These are phyloP conservation scores for Jamesozyma jinghongensis DNA, from an alignment of 805 yeast genomes.

Conservation along the genomic window DNA sequence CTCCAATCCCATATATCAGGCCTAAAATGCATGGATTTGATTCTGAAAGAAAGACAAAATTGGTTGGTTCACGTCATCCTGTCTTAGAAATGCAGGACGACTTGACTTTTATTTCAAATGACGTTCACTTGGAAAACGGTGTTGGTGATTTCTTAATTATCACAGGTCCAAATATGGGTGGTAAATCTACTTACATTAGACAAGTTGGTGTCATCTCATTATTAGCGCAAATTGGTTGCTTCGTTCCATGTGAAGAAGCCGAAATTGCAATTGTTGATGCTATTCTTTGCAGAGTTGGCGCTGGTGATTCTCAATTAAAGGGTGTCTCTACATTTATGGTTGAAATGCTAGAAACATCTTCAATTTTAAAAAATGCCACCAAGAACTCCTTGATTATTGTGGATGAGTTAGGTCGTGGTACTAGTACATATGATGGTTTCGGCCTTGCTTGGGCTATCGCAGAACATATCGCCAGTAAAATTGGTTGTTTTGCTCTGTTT, in stretches of 20 bases:
- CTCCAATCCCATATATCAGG: slow-evolving; percentile 71
- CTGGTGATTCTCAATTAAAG: slow-evolving; percentile 94
- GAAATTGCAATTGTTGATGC: slow-evolving; percentile 83
- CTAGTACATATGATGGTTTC: slow-evolving; percentile 88
- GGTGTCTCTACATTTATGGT: slow-evolving; percentile 98
- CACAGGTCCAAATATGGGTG: slow-evolving; percentile 98
- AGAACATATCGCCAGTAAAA: slow-evolving; percentile 64
- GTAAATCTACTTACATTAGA: slow-evolving; percentile 87
- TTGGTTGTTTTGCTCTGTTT: slow-evolving; percentile 74
- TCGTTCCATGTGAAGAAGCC: slow-evolving; percentile 72
- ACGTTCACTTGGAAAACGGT: slow-evolving; percentile 54
- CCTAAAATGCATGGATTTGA: slow-evolving; percentile 56
- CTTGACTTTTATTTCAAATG: slow-evolving; percentile 83
- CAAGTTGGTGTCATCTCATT: slow-evolving; percentile 82
- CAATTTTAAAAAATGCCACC: slow-evolving; percentile 81
- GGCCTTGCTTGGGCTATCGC: slow-evolving; percentile 97
- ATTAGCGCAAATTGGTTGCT: slow-evolving; percentile 85
- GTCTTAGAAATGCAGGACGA: slow-evolving; percentile 90
- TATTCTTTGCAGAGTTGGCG: slow-evolving; percentile 93
- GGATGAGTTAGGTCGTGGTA: slow-evolving; percentile 84
- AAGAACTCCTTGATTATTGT: slow-evolving; percentile 78
- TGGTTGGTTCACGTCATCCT: slow-evolving; percentile 86
- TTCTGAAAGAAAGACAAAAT: slow-evolving; percentile 40
- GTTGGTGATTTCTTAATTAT: slow-evolving; percentile 67
- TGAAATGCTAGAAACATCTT: slow-evolving; percentile 94